Evolutionary conservation across 139 green algal species (phyloP), one percentile per base, ranked within the genome.

Genomic region (Raphidocelis subcapitata): DNA sequence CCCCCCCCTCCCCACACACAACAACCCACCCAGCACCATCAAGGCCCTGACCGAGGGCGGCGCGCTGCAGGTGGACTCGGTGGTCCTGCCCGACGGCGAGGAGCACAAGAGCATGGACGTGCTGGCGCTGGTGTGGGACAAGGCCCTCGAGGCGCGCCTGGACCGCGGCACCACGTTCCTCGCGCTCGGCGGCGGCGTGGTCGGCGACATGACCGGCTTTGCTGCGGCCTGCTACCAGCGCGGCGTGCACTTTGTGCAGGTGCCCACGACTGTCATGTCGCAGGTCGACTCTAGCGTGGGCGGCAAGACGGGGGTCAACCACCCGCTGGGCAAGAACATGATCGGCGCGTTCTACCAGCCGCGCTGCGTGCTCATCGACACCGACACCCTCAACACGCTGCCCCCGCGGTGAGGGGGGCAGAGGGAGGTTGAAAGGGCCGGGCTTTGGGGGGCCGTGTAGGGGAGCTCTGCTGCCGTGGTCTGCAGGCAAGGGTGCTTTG

Each of bases 261-360:
- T 98, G 24, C 95, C 95, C 35, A 99, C 95, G 14, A 98, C 96
- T 0, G 88, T 99, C 29, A 98, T 99, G 94, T 83, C 96, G 0
- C 93, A 97, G 79, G 96, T 99, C 29, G 96, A 99, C 80, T 97
- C 90, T 3, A 98, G 92, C 23, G 96, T 99, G 18, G 96, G 96
- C 28, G 96, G 96, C 76, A 99, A 99, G 79, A 99, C 96, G 10
- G 86, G 86, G 52, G 96, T 99, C 8, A 99, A 99, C 88, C 96
- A 99, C 80, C 89, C 95, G 5, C 79, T 97, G 70, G 96, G 94
- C 60, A 99, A 99, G 84, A 99, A 99, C 89, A 99, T 99, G 96
- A 98, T 99, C 65, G 96, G 96, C 31, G 96, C 96, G 5, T 97
- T 97, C 75, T 96, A 97, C 88, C 93, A 97, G 85, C 91, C 92